A percentile compares a stretch with the other conserved stretches of the same genome.
phyloP scores from a whole-genome alignment of 164 flowering plant species.

The Liriodendron chinense region DNA sequence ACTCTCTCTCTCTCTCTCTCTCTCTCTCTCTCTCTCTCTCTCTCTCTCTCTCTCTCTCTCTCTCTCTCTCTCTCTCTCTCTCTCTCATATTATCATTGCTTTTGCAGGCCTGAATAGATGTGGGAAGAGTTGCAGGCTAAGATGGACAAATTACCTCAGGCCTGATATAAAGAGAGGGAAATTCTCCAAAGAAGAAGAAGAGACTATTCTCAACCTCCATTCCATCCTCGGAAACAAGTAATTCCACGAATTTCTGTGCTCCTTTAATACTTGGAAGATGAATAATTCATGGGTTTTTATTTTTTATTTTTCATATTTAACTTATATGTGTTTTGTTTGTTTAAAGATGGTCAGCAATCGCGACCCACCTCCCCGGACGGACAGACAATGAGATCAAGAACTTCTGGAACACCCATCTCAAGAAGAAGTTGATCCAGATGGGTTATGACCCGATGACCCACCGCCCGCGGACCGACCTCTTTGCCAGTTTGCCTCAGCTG shows the following conservation, averaged over 20 bases:
- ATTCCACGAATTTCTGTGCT: background rate
- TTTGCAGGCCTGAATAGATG: constrained; percentile 59
- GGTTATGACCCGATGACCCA: constrained; percentile 81
- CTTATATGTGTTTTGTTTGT: background rate
- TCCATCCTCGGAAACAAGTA: constrained; percentile 74
- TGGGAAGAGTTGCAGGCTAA: constrained; percentile 66
- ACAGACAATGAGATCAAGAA: constrained; percentile 81
- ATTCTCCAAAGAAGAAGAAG: constrained; percentile 56
- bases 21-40: background rate
- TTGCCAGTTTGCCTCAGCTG: constrained; percentile 54
- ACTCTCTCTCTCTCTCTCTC: background rate
- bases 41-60: constrained; percentile 2
- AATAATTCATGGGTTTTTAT: background rate
- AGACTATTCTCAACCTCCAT: constrained; percentile 64
- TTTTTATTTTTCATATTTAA: constrained; percentile 24
- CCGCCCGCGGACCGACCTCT: constrained; percentile 64
- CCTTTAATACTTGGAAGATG: background rate
- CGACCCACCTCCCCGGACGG: constrained; percentile 64
- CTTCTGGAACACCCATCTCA: constrained; percentile 77
- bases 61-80: background rate
- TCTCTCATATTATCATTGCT: background rate
- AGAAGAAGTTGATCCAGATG: constrained; percentile 74
- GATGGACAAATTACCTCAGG: constrained; percentile 68
- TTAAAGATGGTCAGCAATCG: constrained; percentile 77
- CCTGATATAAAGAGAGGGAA: constrained; percentile 74